Evolutionary conservation across 2,329 filamentous ascomycete genomes (phyloP).

Genomic region (Arthrobotrys entomopaga): DNA sequence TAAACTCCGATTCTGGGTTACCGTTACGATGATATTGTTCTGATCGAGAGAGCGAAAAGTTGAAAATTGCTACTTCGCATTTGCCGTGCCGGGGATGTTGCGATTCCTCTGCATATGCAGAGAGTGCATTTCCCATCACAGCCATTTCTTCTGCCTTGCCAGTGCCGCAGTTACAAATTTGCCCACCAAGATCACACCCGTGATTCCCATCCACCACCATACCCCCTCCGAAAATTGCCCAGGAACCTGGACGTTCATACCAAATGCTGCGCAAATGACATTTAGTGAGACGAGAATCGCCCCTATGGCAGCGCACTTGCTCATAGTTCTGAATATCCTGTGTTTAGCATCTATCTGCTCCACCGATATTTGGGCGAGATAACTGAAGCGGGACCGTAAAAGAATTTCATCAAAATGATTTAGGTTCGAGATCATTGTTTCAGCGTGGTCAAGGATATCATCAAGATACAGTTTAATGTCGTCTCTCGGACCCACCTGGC

Average conservation of each 20-base stretch:
- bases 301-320: conserved; percentile 73
- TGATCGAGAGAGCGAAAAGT: background rate
- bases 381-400: conserved; percentile 72
- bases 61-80: background rate
- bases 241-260: conserved; percentile 67
- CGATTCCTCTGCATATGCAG: background rate
- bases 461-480: conserved; percentile 74
- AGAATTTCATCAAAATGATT: conserved; percentile 76
- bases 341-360: conserved; percentile 72
- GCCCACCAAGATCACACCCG: conserved; percentile 12
- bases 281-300: conserved; percentile 75
- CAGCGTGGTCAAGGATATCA: conserved; percentile 76
- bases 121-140: background rate
- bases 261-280: conserved; percentile 69
- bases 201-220: conserved; percentile 61
- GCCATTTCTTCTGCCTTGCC: conserved; percentile 14
- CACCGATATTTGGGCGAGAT: conserved; percentile 73
- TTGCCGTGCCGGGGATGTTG: no score
- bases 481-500: conserved; percentile 72
- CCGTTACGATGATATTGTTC: background rate
- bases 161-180: conserved; percentile 1
- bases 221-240: conserved; percentile 61
- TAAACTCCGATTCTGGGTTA: background rate
- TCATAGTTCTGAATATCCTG: conserved; percentile 70
- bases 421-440: conserved; percentile 76